Evolutionary conservation across 106 monocot genomes (phyloP).

Genomic region (Xerophyta viscosa): DNA sequence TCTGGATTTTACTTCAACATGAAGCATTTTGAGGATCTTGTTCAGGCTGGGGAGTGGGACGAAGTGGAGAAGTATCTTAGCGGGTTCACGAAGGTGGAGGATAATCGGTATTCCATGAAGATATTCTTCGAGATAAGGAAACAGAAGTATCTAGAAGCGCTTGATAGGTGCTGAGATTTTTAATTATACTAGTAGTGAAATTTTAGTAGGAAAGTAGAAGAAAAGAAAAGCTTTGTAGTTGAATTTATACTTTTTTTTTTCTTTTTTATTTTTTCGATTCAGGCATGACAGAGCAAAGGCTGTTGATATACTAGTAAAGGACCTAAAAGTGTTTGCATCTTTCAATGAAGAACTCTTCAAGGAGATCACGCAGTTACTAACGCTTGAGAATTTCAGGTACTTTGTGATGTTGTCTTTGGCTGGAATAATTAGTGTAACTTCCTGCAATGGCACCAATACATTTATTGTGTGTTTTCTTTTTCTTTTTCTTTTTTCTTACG

Average conservation of each 20-base stretch:
- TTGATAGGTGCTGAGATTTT: constrained; percentile 93
- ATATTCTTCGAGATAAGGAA: constrained; percentile 98
- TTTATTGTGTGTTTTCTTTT: no score
- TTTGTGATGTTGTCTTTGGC: background rate
- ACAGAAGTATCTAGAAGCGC: constrained; percentile 95
- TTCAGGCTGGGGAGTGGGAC: constrained; percentile 89
- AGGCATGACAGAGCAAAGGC: constrained; percentile 85
- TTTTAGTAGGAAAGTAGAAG: no score
- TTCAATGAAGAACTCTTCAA: constrained; percentile 98
- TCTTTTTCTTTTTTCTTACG: background rate
- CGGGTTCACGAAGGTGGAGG: constrained; percentile 87
- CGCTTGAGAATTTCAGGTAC: constrained; percentile 91
- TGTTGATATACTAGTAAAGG: constrained; percentile 91
- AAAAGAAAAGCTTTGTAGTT: no score
- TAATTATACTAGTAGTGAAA: no score
- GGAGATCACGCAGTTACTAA: constrained; percentile 89
- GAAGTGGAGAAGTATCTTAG: constrained; percentile 86
- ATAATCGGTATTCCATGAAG: constrained; percentile 94
- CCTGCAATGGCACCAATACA: no score
- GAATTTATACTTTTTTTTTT: no score
- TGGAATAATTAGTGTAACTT: no score
- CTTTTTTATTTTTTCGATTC: no score
- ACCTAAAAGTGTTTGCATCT: constrained; percentile 85
- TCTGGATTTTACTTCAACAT: constrained; percentile 94
- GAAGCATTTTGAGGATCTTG: constrained; percentile 92